Conservation (phyloP, 2,329 filamentous ascomycete genomes). For the Arthroderma sp. region DNA sequence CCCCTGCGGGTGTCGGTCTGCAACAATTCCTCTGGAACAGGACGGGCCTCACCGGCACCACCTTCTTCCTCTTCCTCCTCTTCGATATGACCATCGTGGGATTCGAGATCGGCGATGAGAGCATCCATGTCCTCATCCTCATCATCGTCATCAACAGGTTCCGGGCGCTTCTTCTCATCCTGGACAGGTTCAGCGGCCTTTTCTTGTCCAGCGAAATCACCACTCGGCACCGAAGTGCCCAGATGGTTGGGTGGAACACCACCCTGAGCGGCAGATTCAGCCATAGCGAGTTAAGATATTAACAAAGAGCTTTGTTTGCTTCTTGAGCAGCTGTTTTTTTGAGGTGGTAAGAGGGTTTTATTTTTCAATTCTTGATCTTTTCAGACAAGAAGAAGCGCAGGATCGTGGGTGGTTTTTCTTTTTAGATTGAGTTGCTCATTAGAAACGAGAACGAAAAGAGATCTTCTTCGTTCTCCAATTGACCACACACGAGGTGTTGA, state of each 20-base stretch:
- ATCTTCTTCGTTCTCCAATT: too few relatives aligned
- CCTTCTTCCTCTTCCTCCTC: slow-evolving; percentile 50
- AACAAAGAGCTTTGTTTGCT: too few relatives aligned
- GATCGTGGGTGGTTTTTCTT: too few relatives aligned
- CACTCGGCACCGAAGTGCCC: slow-evolving; percentile 13
- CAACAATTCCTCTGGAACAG: slow-evolving; percentile 60
- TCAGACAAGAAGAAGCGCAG: too few relatives aligned
- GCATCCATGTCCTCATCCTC: slow-evolving; percentile 75
- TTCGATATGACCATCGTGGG: slow-evolving; percentile 57
- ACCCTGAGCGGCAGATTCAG: slow-evolving; percentile 9
- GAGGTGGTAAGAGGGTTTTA: too few relatives aligned
- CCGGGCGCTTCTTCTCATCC: slow-evolving; percentile 13
- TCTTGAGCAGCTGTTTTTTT: too few relatives aligned
- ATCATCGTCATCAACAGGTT: slow-evolving; percentile 47
- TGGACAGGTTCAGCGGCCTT: slow-evolving; percentile 6
- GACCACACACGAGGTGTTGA: too few relatives aligned
- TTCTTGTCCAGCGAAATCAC: slow-evolving; percentile 10
- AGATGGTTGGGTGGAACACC: slow-evolving; percentile 14
- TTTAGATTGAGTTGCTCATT: too few relatives aligned
- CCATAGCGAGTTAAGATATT: slow-evolving; percentile 2
- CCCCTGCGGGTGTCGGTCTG: slow-evolving; percentile 62
- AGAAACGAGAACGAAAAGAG: too few relatives aligned
- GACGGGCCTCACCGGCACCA: slow-evolving; percentile 40
- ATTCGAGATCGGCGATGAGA: slow-evolving; percentile 78
- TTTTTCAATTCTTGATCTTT: too few relatives aligned